These are phyloP conservation scores for Penicillium macrosclerotiorum DNA, from an alignment of 495 filamentous ascomycete species.

Conservation along the genomic window DNA sequence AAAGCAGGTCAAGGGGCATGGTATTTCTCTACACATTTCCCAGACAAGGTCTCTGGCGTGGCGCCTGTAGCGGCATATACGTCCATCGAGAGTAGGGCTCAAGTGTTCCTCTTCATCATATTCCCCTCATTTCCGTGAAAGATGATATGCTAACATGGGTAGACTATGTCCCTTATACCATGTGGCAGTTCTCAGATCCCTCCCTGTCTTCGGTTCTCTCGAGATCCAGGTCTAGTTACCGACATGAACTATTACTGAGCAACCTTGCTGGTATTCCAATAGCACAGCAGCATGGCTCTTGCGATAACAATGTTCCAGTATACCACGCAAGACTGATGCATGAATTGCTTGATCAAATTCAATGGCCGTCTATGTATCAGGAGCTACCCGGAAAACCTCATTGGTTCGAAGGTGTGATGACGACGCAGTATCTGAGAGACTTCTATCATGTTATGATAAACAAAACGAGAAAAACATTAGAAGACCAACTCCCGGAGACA, in stretches of 20 bases:
- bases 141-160: neutral
- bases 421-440: constrained; percentile 31
- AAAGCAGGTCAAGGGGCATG: constrained; percentile 52
- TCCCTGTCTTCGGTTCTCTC: constrained; percentile 40
- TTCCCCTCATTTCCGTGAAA: neutral
- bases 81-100: constrained; percentile 53
- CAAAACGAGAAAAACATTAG: neutral
- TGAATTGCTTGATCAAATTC: constrained; percentile 41
- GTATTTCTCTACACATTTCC: constrained; percentile 57
- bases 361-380: constrained; percentile 42
- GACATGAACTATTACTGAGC: constrained; percentile 51
- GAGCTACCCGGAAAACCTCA: constrained; percentile 52
- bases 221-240: constrained; percentile 48
- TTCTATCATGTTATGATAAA: constrained; percentile 35
- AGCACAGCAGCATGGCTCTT: constrained; percentile 54
- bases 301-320: constrained; percentile 58
- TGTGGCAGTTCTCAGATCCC: constrained; percentile 55
- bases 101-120: no score
- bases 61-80: constrained; percentile 58
- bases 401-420: constrained; percentile 55
- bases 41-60: constrained; percentile 56
- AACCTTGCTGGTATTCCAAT: constrained; percentile 56
- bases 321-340: constrained; percentile 57
- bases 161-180: constrained; percentile 59
- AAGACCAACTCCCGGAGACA: constrained; percentile 22